Conservation (phyloP, 2,329 filamentous ascomycete species). For the Cyphellophora europaea region DNA sequence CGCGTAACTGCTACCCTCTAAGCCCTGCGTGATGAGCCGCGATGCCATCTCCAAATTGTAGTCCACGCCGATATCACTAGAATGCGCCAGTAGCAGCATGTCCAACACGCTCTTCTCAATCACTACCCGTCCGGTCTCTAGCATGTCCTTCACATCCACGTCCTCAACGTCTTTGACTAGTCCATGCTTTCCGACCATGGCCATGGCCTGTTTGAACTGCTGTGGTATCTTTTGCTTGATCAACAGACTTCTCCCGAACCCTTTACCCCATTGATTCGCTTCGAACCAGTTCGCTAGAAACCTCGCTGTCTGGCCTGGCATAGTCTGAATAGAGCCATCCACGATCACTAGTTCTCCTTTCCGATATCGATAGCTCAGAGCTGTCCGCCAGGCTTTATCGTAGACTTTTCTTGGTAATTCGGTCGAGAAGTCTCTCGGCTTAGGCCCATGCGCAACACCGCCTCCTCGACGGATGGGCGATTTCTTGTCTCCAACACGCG, state of each 20-base stretch:
- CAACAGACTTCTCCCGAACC: conserved; percentile 62
- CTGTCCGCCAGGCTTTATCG: conserved; percentile 89
- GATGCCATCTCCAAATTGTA: no score
- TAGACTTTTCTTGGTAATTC: conserved; percentile 81
- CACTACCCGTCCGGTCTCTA: conserved; percentile 76
- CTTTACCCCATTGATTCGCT: conserved; percentile 59
- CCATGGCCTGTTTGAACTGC: conserved; percentile 40
- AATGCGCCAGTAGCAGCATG: conserved; percentile 24
- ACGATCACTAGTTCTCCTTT: conserved; percentile 80
- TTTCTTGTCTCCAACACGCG: conserved; percentile 72
- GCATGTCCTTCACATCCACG: conserved; percentile 89
- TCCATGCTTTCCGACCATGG: conserved; percentile 55
- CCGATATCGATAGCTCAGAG: conserved; percentile 82
- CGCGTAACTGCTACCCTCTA: no score
- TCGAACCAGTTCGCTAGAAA: conserved; percentile 61
- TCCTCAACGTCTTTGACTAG: conserved; percentile 62
- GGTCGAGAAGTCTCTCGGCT: conserved; percentile 83
- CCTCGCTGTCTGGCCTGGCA: conserved; percentile 41
- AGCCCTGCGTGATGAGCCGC: no score
- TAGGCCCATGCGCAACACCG: conserved; percentile 82
- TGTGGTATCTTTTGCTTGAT: conserved; percentile 44
- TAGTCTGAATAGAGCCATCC: conserved; percentile 63
- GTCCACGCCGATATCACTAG: conserved; percentile 2
- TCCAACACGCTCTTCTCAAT: conserved; percentile 75
- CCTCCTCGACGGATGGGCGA: conserved; percentile 75